Evolutionary conservation across 768 basidiomycete species (phyloP), one percentile per base, ranked within the genome.

Genomic region (Suillus cothurnatus): DNA sequence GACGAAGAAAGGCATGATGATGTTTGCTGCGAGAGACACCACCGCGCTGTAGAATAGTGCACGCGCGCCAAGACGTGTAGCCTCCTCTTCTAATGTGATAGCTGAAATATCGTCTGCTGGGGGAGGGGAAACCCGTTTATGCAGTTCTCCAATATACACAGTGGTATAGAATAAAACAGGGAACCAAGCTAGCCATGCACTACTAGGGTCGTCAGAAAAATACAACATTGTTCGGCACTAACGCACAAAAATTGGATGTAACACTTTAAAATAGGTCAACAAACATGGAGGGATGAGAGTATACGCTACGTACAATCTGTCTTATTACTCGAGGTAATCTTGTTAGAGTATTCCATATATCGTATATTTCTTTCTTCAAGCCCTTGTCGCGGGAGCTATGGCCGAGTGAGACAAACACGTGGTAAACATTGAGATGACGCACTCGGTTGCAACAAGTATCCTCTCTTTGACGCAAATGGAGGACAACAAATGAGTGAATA

Each of bases 181-280:
- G 72, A 97, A 97, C 97, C 97, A 98, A 9, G 87, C 92, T 65
- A 95, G 82, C 88, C 88, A 96, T 15, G 88, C 85, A 66, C 93
- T 94, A 63, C 14, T 19, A 21, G 11, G 31, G 68, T 39, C 26
- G 12, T 50, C 32, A 50, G 62, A 69, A 41, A 23, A 11, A 52
- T 53, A 5, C 34, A n/a, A 15, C 9, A 12, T 12, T 23, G 57
- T 38, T 52, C 19, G 14, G 39, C 41, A 45, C 26, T n/a, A 32
- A 77, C 88, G 70, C 73, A 93, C 89, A 93, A 92, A 75, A 92
- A 91, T 77, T 93, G 91, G 23, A 92, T 87, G 34, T 90, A 77
- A 68, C 86, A 94, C 93, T 94, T 63, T 38, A 2, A 28, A 47
- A 32, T 11, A 15, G 32, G 67, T 78, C 53, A 50, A 72, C 15